Base-by-base conservation (phyloP, 148 eudicot species). In the Linanthus parryae region DNA sequence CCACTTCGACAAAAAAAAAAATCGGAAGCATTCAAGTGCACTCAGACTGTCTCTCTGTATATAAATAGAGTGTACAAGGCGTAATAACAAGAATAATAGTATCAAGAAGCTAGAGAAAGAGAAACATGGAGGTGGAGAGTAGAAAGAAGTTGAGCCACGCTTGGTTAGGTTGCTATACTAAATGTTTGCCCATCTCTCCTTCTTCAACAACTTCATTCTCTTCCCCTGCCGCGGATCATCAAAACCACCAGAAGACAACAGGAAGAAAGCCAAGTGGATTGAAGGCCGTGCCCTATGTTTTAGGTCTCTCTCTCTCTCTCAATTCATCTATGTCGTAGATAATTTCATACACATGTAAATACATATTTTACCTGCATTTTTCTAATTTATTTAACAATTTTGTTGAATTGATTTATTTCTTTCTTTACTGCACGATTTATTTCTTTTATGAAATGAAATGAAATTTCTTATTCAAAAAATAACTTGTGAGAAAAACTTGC, bases 221-320 rank as follows among this genome's bases (percentile, higher is more conserved):
- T 39, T 11, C 4, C 15, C 5, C 15, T 18, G 4, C 16, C 20
- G 21, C 1, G 22, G 36, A 4, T 17, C 10, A 27, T 2, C 17
- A 20, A 27, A 29, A 5, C 10, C 17, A 21, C 10, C 17, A 21
- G 17, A 48, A 27, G 14, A n/a, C 35, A n/a, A 48, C 35, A 21
- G 40, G 16, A 54, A 76, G 49, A 43, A 69, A 65, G 66, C 77
- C 71, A 7, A 74, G 77, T 43, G 82, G 82, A 61, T 76, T 77
- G 82, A 76, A 64, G 18, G 52, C 82, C 46, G 72, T 76, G 82
- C 82, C 82, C 45, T 76, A 41, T 34, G 66, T 76, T 52, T 50
- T 76, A 57, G 82, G 81, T 75, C 30, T 34, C 18, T 48, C 44
- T 41, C 12, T 33, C 67, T 44, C 39, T 30, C 20, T 15, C 1